These are phyloP conservation scores for Candida alai DNA, from an alignment of 805 yeast species.

Conservation along the genomic window DNA sequence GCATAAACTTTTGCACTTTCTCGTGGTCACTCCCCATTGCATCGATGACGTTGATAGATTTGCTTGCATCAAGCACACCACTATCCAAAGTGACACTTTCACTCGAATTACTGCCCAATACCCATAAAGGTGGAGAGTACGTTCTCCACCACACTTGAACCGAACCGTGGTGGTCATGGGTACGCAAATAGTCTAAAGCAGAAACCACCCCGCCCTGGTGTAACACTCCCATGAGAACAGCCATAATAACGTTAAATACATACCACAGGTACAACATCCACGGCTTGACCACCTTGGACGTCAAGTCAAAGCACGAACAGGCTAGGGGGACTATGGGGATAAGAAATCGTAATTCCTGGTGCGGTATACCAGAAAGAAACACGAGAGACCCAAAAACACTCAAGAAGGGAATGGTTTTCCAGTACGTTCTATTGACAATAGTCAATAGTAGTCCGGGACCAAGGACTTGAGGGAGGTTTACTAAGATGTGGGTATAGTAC, in stretches of 20 bases:
- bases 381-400: constrained; percentile 60
- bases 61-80: constrained; percentile 8
- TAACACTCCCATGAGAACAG: constrained; percentile 66
- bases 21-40: constrained; percentile 44
- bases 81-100: constrained; percentile 14
- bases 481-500: constrained; percentile 63
- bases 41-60: constrained; percentile 33
- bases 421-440: constrained; percentile 39
- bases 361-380: constrained; percentile 71
- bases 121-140: constrained; percentile 90
- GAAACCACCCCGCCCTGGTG: constrained; percentile 92
- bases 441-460: constrained; percentile 68
- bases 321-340: constrained; percentile 73
- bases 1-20: constrained; percentile 16
- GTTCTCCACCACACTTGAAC: constrained; percentile 88
- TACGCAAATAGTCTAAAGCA: constrained; percentile 44
- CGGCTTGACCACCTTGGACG: constrained; percentile 12
- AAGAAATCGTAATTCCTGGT: constrained; percentile 90
- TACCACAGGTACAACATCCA: constrained; percentile 48
- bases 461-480: constrained; percentile 74
- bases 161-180: constrained; percentile 16
- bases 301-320: constrained; percentile 52
- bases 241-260: constrained; percentile 56
- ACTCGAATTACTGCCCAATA: constrained; percentile 38
- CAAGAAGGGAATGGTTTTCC: constrained; percentile 52